Percentiles rank a stretch among this genome's conserved stretches.
phyloP scores from a whole-genome alignment of 1,139 yeast species.

The Candida sanyaensis region DNA sequence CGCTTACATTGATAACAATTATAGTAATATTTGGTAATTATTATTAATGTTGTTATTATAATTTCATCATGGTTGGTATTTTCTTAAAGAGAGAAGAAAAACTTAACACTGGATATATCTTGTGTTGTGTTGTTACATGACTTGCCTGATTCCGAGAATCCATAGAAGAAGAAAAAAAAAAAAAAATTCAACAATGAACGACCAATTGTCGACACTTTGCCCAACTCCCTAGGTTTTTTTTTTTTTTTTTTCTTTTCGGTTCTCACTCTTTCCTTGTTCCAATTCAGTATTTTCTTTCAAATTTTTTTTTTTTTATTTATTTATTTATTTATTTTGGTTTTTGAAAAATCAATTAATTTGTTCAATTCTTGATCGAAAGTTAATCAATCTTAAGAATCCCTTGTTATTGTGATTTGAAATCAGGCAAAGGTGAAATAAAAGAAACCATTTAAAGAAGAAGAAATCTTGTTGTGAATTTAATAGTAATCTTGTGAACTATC shows the following conservation, averaged over 20 bases:
- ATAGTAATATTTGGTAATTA: background rate
- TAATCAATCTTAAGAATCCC: constrained; percentile 2
- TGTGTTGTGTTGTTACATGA: no score
- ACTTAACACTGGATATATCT: no score
- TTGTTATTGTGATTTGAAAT: constrained; percentile 2
- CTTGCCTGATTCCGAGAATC: no score
- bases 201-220: background rate
- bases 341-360: background rate
- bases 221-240: background rate
- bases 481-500: no score
- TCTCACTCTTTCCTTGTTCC: background rate
- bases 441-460: background rate
- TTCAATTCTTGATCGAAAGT: constrained; percentile 2
- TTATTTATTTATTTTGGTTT: background rate
- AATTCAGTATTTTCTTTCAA: background rate
- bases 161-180: background rate
- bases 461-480: background rate
- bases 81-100: no score
- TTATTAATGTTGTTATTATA: background rate
- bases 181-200: background rate
- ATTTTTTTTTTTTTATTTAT: no score
- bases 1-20: no score
- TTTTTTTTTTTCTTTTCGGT: no score
- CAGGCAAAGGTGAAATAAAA: constrained; percentile 1
- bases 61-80: background rate